A percentile compares a stretch with the other conserved stretches of the same genome.
Evolutionary conservation across 1,284 basidiomycete species (phyloP).

Genomic region (Cryptococcus neoformans): DNA sequence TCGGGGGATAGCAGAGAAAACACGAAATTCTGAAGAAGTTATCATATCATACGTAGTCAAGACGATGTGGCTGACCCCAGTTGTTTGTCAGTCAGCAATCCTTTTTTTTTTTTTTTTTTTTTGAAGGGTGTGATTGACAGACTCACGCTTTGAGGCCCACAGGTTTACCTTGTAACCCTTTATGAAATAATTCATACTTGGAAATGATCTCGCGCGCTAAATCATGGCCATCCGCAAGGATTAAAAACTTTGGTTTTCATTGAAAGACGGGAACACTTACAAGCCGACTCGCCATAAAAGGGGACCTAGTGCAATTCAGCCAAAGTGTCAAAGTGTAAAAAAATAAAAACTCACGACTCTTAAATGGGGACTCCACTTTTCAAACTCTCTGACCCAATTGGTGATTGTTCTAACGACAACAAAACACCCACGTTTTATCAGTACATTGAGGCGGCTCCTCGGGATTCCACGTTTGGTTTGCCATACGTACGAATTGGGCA

Average conservation of each 20-base stretch:
- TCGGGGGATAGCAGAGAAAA: conserved; percentile 73
- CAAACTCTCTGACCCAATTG: conserved; percentile 68
- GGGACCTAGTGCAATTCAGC: conserved; percentile 20
- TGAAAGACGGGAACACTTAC: too few species aligned
- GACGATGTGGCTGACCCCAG: conserved; percentile 61
- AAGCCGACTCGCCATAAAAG: conserved; percentile 19
- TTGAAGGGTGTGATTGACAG: not conserved
- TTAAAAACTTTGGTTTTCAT: not conserved
- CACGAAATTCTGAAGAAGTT: conserved; percentile 65
- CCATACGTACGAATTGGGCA: conserved; percentile 77
- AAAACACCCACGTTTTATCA: too few species aligned
- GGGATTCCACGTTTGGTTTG: not conserved
- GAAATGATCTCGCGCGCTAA: conserved; percentile 76
- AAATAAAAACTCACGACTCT: conserved; percentile 27
- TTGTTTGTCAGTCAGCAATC: not conserved
- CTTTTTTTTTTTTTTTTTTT: not conserved
- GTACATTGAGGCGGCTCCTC: conserved; percentile 1
- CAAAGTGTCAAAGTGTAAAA: not conserved
- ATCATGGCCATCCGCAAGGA: not conserved
- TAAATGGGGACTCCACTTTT: conserved; percentile 76
- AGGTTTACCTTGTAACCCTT: conserved; percentile 33
- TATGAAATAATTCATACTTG: conserved; percentile 75
- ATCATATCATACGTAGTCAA: conserved; percentile 86
- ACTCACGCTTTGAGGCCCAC: conserved; percentile 11
- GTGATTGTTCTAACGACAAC: conserved; percentile 34